Percentiles rank a stretch among this genome's conserved stretches.
Conservation (phyloP, 2,329 filamentous ascomycete species). For the Fusarium camptoceras region DNA sequence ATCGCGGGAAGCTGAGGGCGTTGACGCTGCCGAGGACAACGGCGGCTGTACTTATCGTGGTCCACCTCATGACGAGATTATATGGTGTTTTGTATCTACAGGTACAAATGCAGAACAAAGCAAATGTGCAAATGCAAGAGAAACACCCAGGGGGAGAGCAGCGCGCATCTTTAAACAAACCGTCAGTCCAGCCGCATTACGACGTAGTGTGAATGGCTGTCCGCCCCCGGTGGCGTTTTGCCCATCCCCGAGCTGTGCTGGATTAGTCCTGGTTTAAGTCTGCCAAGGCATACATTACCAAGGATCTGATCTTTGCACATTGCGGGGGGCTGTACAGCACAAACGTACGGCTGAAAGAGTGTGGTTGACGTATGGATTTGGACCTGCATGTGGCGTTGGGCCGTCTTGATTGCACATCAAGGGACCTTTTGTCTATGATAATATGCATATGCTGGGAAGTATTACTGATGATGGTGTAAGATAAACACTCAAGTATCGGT, state of each 20-base stretch:
- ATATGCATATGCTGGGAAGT: neutral
- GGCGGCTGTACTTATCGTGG: conserved; percentile 30
- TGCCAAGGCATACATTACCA: conserved; percentile 4
- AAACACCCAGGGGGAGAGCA: neutral
- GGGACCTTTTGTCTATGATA: neutral
- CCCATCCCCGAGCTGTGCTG: conserved; percentile 17
- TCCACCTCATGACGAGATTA: conserved; percentile 43
- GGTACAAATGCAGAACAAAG: neutral
- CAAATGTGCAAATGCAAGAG: neutral
- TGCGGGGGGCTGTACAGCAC: conserved; percentile 7
- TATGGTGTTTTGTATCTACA: conserved; percentile 10
- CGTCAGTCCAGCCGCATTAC: neutral
- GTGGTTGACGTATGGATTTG: conserved; percentile 17
- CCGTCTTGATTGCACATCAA: neutral
- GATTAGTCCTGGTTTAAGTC: conserved; percentile 8
- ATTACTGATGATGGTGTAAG: neutral
- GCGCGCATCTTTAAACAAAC: conserved; percentile 21
- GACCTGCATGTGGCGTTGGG: conserved; percentile 17
- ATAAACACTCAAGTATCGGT: neutral
- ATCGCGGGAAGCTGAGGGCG: conserved; percentile 46
- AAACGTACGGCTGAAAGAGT: conserved; percentile 18
- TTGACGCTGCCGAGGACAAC: conserved; percentile 33
- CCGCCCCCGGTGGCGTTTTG: conserved; percentile 17
- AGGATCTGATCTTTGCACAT: conserved; percentile 3
- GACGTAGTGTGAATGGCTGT: neutral